These are phyloP conservation scores for Geranium incanum DNA, from an alignment of 441 rosid species.

Conservation along the genomic window DNA sequence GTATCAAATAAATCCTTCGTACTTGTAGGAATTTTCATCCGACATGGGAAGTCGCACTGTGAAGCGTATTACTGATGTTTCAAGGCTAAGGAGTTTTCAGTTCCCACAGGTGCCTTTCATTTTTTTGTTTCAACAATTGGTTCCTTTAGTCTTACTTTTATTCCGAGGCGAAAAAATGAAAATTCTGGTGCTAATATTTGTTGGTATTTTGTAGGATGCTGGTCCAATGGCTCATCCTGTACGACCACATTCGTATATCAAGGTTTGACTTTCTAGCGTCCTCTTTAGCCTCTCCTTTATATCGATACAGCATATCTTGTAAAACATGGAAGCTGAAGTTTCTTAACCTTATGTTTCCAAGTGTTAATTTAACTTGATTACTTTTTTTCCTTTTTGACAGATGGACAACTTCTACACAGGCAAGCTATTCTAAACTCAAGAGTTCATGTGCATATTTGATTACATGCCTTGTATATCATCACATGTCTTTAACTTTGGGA, in stretches of 20 bases:
- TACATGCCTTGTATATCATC: conserved; percentile 12
- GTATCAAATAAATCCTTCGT: conserved; percentile 1
- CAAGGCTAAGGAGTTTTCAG: conserved; percentile 77
- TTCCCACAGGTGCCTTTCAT: conserved; percentile 64
- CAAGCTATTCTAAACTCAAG: conserved; percentile 29
- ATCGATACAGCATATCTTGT: background rate
- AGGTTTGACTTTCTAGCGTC: conserved; percentile 38
- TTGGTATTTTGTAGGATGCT: conserved; percentile 55
- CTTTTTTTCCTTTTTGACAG: conserved; percentile 34
- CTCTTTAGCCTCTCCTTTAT: conserved; percentile 2
- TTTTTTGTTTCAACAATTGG: background rate
- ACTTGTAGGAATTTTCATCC: conserved; percentile 78
- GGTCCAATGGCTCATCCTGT: conserved; percentile 99
- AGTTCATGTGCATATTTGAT: background rate
- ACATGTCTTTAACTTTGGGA: conserved; percentile 10
- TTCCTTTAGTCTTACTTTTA: background rate
- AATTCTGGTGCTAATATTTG: conserved; percentile 12
- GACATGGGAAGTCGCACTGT: conserved; percentile 98
- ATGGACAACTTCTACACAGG: conserved; percentile 99
- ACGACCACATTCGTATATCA: conserved; percentile 93
- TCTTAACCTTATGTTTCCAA: background rate
- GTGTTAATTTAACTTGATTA: conserved; percentile 16
- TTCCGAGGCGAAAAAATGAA: background rate
- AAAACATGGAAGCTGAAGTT: conserved; percentile 1
- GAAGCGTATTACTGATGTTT: conserved; percentile 91